Evolutionary conservation across 129 eudicot genomes (phyloP), one percentile per base, ranked within the genome.

Genomic region (Flaveria ramosissima): DNA sequence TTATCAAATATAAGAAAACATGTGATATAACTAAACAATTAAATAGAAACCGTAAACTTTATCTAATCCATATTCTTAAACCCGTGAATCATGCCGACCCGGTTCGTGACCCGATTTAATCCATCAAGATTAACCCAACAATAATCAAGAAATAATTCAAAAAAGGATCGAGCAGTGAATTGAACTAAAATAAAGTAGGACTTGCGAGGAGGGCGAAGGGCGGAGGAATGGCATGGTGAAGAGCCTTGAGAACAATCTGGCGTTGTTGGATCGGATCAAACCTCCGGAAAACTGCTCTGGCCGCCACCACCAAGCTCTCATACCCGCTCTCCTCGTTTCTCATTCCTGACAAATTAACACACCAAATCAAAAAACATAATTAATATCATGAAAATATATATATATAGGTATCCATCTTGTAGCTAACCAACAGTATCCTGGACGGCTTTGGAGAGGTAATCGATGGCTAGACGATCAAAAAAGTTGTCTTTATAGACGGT

Each of bases 291-390:
- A 84, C 84, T 50, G 57, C 84, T 42, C 53, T 65, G 23, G 97
- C 83, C 1, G 92, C 90, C 77, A 84, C 89, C 80, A 91, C 84
- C 73, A 94, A 78, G 74, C 98, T 86, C 15, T 84, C 97, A 30
- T 91, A 94, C 47, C 97, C 97, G 4, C 74, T 83, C 78, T 89
- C 86, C 7, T 74, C 77, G 62, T 83, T 86, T 71, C 46, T 81
- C 27, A 74, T n/a, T 62, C 96, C 98, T 70, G n/a, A 11, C 55
- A 14, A 36, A 36, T 36, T 36, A 36, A 36, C 50, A 45, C 50
- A 45, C 13, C 13, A 45, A 45, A 45, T 11, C 48, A 45, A 50
- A 2, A 50, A 50, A 11, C 17, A 50, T 14, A 19, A 19, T 19
- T 20, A 14, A 46, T 26, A 24, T 24, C 16, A 57, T 56, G 7